Conservation (phyloP, 345 rosid species). For the Raphanus raphanistrum region DNA sequence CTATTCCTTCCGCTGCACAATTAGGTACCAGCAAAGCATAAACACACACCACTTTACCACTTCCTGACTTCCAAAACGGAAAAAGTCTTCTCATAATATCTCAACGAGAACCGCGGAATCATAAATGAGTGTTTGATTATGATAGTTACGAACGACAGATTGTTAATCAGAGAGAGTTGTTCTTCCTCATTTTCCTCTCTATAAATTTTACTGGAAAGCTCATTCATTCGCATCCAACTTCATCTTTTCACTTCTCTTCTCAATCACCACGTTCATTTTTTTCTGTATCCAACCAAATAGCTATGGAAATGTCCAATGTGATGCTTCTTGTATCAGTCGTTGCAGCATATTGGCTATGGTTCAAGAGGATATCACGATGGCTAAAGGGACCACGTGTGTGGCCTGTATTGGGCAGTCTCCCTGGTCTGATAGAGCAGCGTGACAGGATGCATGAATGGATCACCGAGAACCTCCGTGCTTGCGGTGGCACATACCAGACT, state of each 20-base stretch:
- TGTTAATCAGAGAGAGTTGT: constrained; percentile 14
- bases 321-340: constrained; percentile 56
- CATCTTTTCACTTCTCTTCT: constrained; percentile 10
- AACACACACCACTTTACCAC: constrained; percentile 25
- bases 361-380: constrained; percentile 73
- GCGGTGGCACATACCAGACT: constrained; percentile 97
- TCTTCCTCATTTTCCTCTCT: constrained; percentile 30
- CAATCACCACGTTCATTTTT: neutral
- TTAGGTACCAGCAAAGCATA: constrained; percentile 52
- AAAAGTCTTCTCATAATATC: constrained; percentile 12
- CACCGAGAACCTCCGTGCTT: constrained; percentile 82
- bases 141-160: constrained; percentile 20
- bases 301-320: constrained; percentile 63
- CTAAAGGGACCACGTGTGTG: constrained; percentile 86
- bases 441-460: constrained; percentile 99
- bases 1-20: constrained; percentile 50
- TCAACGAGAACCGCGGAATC: constrained; percentile 39
- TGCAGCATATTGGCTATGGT: constrained; percentile 82
- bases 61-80: constrained; percentile 45
- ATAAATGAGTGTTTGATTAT: constrained; percentile 26
- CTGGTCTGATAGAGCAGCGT: constrained; percentile 79
- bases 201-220: neutral
- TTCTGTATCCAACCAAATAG: neutral
- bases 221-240: constrained; percentile 9
- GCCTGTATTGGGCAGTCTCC: constrained; percentile 89